These are phyloP conservation scores for Aristolochia fimbriata DNA, from an alignment of 164 flowering plant genomes.

Conservation along the genomic window DNA sequence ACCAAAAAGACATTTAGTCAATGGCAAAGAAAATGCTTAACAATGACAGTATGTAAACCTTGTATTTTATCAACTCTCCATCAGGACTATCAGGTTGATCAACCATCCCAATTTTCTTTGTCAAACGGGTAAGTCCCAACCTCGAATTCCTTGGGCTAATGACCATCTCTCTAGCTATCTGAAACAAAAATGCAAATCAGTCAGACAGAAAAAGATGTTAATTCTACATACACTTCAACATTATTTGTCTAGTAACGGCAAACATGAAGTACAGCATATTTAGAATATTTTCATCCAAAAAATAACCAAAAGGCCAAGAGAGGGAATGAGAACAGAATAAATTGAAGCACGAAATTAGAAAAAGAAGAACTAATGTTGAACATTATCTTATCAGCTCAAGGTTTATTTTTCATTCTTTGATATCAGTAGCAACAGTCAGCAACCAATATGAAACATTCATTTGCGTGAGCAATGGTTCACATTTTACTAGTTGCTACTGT, in stretches of 20 bases:
- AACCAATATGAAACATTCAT: no score
- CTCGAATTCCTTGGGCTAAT: conserved; percentile 84
- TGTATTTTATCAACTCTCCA: conserved; percentile 65
- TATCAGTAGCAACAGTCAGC: no score
- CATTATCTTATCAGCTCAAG: no score
- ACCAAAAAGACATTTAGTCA: neutral
- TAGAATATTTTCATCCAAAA: no score
- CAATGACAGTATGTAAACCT: conserved; percentile 27
- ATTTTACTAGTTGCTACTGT: no score
- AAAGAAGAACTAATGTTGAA: no score
- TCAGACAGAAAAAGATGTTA: conserved; percentile 1
- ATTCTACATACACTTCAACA: neutral
- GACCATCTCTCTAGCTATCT: conserved; percentile 99
- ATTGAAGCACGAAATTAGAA: no score
- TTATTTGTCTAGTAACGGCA: neutral
- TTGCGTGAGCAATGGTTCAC: no score
- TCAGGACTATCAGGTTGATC: conserved; percentile 67
- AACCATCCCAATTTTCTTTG: conserved; percentile 45
- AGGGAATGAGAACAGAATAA: no score
- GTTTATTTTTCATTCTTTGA: no score
- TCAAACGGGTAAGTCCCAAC: conserved; percentile 61
- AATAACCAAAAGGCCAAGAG: no score
- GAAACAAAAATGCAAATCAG: conserved; percentile 9
- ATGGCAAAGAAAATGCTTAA: neutral
- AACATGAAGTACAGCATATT: neutral